A percentile compares a stretch with the other conserved stretches of the same genome.
Conservation (phyloP, 2,329 filamentous ascomycete genomes). For the Colletotrichum tropicale region DNA sequence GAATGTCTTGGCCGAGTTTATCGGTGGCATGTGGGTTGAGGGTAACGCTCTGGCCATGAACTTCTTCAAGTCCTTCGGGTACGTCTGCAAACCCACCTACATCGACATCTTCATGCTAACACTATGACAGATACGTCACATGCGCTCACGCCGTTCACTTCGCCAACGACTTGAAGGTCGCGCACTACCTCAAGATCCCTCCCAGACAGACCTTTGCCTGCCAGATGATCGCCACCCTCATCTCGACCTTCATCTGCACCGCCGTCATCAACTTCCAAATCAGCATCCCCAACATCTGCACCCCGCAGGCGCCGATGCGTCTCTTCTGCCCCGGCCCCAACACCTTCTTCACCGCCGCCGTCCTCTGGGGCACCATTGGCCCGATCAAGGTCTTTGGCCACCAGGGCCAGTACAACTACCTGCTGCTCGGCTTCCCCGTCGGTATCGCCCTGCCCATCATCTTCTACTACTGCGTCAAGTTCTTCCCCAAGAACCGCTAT, state of each 20-base stretch:
- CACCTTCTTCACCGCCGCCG: slow-evolving; percentile 61
- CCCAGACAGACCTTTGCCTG: slow-evolving; percentile 63
- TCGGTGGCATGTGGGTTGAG: slow-evolving; percentile 45
- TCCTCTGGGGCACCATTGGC: slow-evolving; percentile 60
- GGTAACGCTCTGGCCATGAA: slow-evolving; percentile 52
- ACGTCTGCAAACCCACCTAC: neutral
- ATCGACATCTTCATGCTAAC: neutral
- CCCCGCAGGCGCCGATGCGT: slow-evolving; percentile 48
- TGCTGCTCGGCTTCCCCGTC: slow-evolving; percentile 54
- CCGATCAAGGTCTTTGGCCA: slow-evolving; percentile 54
- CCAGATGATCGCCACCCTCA: slow-evolving; percentile 62
- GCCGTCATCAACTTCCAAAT: slow-evolving; percentile 52
- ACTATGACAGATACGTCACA: slow-evolving; percentile 38
- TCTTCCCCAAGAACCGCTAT: slow-evolving; percentile 35
- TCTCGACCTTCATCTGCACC: slow-evolving; percentile 55
- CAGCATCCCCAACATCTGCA: slow-evolving; percentile 54
- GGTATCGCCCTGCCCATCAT: slow-evolving; percentile 49
- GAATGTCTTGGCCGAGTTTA: slow-evolving; percentile 53
- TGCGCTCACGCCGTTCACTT: slow-evolving; percentile 58
- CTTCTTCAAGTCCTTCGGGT: slow-evolving; percentile 45
- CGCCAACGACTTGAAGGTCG: slow-evolving; percentile 52
- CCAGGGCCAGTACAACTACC: slow-evolving; percentile 50
- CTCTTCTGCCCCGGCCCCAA: slow-evolving; percentile 58
- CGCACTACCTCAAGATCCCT: slow-evolving; percentile 65
- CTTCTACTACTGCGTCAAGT: slow-evolving; percentile 46